A percentile compares a stretch with the other conserved stretches of the same genome.
phyloP scores from a whole-genome alignment of 495 filamentous ascomycete species.

The Penicillium flavigenum region DNA sequence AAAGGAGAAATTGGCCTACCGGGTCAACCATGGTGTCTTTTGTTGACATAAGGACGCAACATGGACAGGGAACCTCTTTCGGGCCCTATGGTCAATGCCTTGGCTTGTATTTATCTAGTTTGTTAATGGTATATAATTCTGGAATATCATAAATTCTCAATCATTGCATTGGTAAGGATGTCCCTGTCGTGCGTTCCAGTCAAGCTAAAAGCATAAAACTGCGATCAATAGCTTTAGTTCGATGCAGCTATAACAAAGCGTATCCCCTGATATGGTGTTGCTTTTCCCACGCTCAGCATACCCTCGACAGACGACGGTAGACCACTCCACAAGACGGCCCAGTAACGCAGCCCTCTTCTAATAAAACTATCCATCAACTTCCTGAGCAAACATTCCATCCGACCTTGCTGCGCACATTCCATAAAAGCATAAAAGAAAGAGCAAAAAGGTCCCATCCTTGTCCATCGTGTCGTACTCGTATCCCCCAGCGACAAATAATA shows the following conservation, averaged over 20 bases:
- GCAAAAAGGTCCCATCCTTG: not conserved
- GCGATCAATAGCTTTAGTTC: not conserved
- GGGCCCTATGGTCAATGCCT: not conserved
- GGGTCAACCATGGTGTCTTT: not conserved
- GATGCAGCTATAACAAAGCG: not conserved
- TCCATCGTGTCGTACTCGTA: not conserved
- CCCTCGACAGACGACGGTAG: not conserved
- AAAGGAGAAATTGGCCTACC: not conserved
- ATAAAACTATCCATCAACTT: not conserved
- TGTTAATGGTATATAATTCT: slow-evolving; percentile 6
- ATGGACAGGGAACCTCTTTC: not conserved
- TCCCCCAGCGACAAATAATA: not conserved
- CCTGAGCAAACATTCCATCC: not conserved
- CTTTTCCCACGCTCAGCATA: no score
- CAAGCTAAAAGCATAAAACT: not conserved
- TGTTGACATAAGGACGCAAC: not conserved
- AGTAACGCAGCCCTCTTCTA: not conserved
- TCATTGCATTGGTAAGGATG: no score
- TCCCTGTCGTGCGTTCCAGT: no score
- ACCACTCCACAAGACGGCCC: not conserved
- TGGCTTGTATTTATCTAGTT: not conserved
- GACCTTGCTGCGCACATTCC: no score
- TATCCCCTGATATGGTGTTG: no score
- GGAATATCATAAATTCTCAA: no score
- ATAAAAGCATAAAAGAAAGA: not conserved